Percentiles rank a stretch among this genome's conserved stretches.
These are phyloP conservation scores for Malus sylvestris DNA, from an alignment of 306 rosid species.

Conservation along the genomic window DNA sequence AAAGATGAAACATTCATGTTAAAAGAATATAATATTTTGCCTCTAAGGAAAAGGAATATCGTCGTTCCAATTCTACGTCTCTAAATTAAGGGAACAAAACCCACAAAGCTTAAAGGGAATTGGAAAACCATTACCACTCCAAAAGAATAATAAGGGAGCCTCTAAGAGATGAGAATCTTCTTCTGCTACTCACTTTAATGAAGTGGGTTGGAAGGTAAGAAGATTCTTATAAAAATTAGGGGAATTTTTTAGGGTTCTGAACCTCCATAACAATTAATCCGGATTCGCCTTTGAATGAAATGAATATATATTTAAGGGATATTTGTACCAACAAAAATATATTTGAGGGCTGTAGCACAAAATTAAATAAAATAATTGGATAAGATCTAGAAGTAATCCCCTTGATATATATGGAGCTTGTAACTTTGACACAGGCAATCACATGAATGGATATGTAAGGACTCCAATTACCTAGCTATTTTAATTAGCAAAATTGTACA, in stretches of 20 bases:
- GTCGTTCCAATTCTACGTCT: conserved; percentile 88
- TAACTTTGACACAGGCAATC: background rate
- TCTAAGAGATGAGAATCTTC: conserved; percentile 59
- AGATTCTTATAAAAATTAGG: conserved; percentile 61
- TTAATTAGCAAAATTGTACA: background rate
- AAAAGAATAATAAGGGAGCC: conserved; percentile 61
- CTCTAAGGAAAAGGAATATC: conserved; percentile 81
- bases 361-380: background rate
- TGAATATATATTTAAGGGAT: background rate
- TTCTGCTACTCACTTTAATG: conserved; percentile 75
- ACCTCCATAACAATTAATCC: conserved; percentile 22
- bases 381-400: background rate
- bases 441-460: background rate
- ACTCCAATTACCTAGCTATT: background rate
- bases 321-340: background rate
- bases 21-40: conserved; percentile 54
- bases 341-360: background rate
- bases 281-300: background rate
- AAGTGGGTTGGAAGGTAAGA: conserved; percentile 97
- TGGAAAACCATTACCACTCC: conserved; percentile 6
- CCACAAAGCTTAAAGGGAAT: conserved; percentile 50
- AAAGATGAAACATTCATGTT: conserved; percentile 56
- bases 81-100: conserved; percentile 78
- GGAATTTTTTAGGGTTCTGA: conserved; percentile 32
- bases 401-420: background rate